Conservation (phyloP, 73 alveolate species). For the Paramecium biaurelia region DNA sequence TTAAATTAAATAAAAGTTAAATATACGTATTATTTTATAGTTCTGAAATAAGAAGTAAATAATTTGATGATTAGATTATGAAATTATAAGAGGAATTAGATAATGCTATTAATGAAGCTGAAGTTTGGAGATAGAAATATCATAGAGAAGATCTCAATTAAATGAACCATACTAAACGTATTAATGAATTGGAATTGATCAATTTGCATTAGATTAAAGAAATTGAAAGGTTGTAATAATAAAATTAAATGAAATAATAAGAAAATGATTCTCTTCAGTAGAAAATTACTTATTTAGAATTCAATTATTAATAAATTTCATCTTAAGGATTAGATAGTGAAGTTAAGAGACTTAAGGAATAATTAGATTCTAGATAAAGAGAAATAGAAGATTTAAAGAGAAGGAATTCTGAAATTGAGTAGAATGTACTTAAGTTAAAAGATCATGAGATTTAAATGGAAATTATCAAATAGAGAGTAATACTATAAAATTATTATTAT, state of each 20-base stretch:
- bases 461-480: neutral
- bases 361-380: slow-evolving; percentile 17
- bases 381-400: slow-evolving; percentile 37
- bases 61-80: neutral
- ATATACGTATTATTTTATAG: neutral
- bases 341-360: slow-evolving; percentile 11
- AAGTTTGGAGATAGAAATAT: slow-evolving; percentile 28
- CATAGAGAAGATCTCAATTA: neutral
- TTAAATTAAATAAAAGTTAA: neutral
- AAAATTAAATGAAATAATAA: neutral
- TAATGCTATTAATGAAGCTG: neutral
- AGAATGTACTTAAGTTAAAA: neutral
- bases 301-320: slow-evolving; percentile 16
- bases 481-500: neutral
- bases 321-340: slow-evolving; percentile 23
- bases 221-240: neutral
- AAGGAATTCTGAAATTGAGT: slow-evolving; percentile 7
- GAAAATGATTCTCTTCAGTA: neutral
- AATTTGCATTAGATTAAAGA: slow-evolving; percentile 15
- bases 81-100: neutral
- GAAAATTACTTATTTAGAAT: slow-evolving; percentile 13
- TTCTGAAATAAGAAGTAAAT: slow-evolving; percentile 15
- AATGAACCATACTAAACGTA: neutral
- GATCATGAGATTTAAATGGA: neutral
- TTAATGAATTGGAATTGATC: neutral